A percentile compares a stretch with the other conserved stretches of the same genome.
Evolutionary conservation across 352 stramenopile species (phyloP).

Genomic region (Globisporangium parvum): DNA sequence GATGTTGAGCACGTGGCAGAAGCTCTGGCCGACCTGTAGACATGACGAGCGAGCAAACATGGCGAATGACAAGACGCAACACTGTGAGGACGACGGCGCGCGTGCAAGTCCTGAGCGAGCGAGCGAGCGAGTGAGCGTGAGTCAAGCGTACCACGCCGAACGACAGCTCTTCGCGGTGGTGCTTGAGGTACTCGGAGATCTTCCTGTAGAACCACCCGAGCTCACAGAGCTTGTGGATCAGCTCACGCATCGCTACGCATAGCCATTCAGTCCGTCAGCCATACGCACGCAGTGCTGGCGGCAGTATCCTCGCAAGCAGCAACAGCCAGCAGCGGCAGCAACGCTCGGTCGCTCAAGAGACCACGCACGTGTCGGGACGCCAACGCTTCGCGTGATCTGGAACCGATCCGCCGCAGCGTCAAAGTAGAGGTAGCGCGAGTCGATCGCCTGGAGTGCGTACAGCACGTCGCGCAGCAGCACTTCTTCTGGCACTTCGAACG

Average conservation of each 20-base stretch:
- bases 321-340: neutral
- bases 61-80: neutral
- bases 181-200: slow-evolving; percentile 72
- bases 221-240: slow-evolving; percentile 81
- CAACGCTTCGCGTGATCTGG: slow-evolving; percentile 69
- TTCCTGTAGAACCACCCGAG: slow-evolving; percentile 89
- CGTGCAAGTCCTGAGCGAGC: too few relatives aligned
- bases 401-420: slow-evolving; percentile 69
- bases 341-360: neutral
- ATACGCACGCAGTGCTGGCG: neutral
- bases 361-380: slow-evolving; percentile 70
- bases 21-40: slow-evolving; percentile 76
- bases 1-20: slow-evolving; percentile 87
- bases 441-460: slow-evolving; percentile 91
- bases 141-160: slow-evolving; percentile 63
- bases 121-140: neutral
- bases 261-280: neutral
- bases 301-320: neutral
- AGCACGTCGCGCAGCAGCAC: slow-evolving; percentile 89
- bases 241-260: slow-evolving; percentile 63
- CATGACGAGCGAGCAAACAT: neutral
- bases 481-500: slow-evolving; percentile 78
- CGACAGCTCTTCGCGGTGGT: slow-evolving; percentile 63
- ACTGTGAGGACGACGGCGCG: too few relatives aligned
- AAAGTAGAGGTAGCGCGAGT: slow-evolving; percentile 88